A percentile compares a stretch with the other conserved stretches of the same genome.
Evolutionary conservation across 2,329 filamentous ascomycete genomes (phyloP).

Genomic region (Sclerotinia borealis): DNA sequence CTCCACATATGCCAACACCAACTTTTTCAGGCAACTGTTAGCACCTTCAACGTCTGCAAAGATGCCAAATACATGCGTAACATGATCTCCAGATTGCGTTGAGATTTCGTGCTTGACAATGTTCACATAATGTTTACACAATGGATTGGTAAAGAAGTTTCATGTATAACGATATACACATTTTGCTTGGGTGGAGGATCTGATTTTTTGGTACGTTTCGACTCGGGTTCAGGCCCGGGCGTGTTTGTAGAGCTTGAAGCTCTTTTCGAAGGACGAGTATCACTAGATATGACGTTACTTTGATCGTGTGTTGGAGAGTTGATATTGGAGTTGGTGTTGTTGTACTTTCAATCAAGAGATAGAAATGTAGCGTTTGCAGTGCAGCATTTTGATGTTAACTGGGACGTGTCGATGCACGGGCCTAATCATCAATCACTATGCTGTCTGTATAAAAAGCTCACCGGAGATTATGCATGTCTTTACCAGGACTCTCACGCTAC

Average conservation of each 20-base stretch:
- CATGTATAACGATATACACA: background rate
- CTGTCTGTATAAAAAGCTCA: background rate
- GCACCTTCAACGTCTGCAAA: background rate
- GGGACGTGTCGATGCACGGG: background rate
- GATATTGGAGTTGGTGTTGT: background rate
- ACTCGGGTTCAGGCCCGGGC: background rate
- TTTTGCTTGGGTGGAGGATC: background rate
- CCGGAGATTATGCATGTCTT: no score
- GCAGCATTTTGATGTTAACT: background rate
- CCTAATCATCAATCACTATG: background rate
- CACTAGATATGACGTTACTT: background rate
- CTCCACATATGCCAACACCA: background rate
- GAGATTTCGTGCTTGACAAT: background rate
- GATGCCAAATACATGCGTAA: background rate
- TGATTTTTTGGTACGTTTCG: background rate
- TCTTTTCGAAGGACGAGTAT: background rate
- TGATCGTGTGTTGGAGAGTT: background rate
- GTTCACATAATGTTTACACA: slow-evolving; percentile 1
- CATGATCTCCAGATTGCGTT: background rate
- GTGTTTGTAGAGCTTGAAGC: background rate
- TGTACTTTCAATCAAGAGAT: no score
- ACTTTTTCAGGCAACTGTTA: background rate
- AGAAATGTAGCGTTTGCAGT: no score
- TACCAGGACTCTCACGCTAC: no score
- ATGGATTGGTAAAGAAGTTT: background rate